Conservation (phyloP, 2,329 filamentous ascomycete species). For the Zasmidium cellare region DNA sequence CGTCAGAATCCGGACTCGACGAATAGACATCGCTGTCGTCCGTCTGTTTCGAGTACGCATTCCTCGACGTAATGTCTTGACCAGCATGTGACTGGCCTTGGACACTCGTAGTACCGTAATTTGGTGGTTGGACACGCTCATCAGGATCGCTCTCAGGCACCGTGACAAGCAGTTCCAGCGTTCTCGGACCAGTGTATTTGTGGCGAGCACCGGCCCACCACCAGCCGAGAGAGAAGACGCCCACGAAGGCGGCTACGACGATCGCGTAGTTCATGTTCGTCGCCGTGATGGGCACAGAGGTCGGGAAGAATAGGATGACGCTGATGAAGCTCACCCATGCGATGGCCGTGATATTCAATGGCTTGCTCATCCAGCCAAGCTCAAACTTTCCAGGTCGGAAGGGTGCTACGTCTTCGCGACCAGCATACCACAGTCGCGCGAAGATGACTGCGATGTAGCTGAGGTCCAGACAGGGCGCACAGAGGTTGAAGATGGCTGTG, state of each 20-base stretch:
- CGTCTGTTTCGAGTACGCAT: neutral
- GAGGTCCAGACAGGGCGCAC: conserved; percentile 49
- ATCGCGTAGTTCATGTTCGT: conserved; percentile 53
- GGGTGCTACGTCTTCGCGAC: conserved; percentile 31
- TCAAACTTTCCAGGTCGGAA: conserved; percentile 51
- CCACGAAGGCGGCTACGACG: conserved; percentile 50
- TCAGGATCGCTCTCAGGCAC: neutral
- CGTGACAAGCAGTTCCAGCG: conserved; percentile 43
- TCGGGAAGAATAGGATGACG: conserved; percentile 57
- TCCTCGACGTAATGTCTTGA: neutral
- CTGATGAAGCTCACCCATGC: conserved; percentile 64
- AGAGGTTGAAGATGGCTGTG: conserved; percentile 50
- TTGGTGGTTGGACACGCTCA: neutral
- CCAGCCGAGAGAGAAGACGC: conserved; percentile 47
- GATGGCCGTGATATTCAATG: conserved; percentile 52
- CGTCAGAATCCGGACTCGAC: neutral
- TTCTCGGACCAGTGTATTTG: conserved; percentile 61
- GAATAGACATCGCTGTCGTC: too few species aligned
- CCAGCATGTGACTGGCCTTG: neutral
- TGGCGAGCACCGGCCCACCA: conserved; percentile 44
- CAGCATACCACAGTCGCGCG: conserved; percentile 34
- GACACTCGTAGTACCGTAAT: neutral
- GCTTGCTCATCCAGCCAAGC: conserved; percentile 44
- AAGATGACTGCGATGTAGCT: conserved; percentile 63
- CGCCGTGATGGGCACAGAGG: conserved; percentile 43